These are phyloP conservation scores for Cystobasidium onofrii DNA, from an alignment of 768 basidiomycete species.

Conservation along the genomic window DNA sequence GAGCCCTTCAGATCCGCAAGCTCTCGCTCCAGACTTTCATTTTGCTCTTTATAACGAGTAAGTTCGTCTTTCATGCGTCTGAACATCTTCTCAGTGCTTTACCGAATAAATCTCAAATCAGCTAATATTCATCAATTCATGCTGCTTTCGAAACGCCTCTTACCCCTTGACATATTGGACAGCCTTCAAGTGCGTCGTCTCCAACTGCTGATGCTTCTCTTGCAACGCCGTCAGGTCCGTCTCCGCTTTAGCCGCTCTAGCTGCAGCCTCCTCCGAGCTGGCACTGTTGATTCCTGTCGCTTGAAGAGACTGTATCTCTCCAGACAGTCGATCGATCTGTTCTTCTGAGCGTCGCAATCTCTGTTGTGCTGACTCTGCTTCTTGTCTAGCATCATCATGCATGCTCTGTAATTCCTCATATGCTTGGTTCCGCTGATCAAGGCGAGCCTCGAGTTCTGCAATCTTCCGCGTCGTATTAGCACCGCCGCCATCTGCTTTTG, in stretches of 20 bases:
- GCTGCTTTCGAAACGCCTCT: background rate
- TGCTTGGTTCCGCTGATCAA: slow-evolving; percentile 78
- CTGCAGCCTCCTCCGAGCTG: slow-evolving; percentile 17
- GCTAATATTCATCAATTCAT: background rate
- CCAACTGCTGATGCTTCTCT: slow-evolving; percentile 57
- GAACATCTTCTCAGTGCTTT: slow-evolving; percentile 95
- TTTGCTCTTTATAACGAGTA: slow-evolving; percentile 76
- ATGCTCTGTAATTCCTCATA: slow-evolving; percentile 22
- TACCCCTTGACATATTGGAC: slow-evolving; percentile 86
- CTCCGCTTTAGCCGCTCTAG: slow-evolving; percentile 45
- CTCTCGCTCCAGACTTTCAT: slow-evolving; percentile 72
- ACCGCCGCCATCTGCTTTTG: slow-evolving; percentile 45
- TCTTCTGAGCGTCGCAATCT: slow-evolving; percentile 25
- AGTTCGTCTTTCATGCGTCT: slow-evolving; percentile 91
- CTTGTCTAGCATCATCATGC: slow-evolving; percentile 35
- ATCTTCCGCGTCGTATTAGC: slow-evolving; percentile 47
- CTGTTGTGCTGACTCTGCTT: slow-evolving; percentile 24
- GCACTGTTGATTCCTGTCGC: background rate
- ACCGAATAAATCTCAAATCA: background rate
- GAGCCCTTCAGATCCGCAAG: slow-evolving; percentile 51
- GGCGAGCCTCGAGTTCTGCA: slow-evolving; percentile 66
- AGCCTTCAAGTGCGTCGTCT: slow-evolving; percentile 90
- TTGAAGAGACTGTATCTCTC: slow-evolving; percentile 34
- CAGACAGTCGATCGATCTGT: slow-evolving; percentile 25
- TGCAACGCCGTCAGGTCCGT: slow-evolving; percentile 53